Conservation (phyloP, 495 filamentous ascomycete genomes). For the Cladorrhinum samala region DNA sequence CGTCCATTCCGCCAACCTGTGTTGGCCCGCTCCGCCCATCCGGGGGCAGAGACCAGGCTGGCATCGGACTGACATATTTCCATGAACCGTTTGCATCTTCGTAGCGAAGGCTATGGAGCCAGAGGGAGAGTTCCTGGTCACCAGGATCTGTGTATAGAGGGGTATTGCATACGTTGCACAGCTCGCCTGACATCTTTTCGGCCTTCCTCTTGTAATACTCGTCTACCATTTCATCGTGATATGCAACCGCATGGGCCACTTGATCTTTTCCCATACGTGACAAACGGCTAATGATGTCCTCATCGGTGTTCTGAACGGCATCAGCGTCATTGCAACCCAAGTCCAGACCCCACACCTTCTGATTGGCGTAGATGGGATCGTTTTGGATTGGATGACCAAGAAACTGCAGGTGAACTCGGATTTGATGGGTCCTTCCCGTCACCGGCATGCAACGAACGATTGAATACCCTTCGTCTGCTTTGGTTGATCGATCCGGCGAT, state of each 20-base stretch:
- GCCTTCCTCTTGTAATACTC: conserved; percentile 78
- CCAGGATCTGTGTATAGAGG: conserved; percentile 91
- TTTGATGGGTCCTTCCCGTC: conserved; percentile 90
- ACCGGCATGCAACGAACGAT: conserved; percentile 91
- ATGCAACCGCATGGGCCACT: conserved; percentile 80
- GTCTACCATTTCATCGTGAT: conserved; percentile 87
- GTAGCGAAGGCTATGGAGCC: conserved; percentile 86
- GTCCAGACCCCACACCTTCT: conserved; percentile 76
- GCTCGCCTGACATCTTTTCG: conserved; percentile 83
- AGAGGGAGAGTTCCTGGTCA: conserved; percentile 81
- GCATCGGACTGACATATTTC: conserved; percentile 80
- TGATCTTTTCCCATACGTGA: conserved; percentile 91
- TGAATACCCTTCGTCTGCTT: conserved; percentile 65
- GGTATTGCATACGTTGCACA: conserved; percentile 75
- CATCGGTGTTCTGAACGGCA: conserved; percentile 62
- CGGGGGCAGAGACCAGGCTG: conserved; percentile 80
- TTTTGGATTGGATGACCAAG: conserved; percentile 92
- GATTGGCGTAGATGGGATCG: conserved; percentile 95
- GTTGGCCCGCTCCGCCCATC: conserved; percentile 53
- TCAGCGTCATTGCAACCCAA: conserved; percentile 67
- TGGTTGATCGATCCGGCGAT: neutral
- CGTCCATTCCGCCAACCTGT: conserved; percentile 49
- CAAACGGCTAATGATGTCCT: conserved; percentile 80
- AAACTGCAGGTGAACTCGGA: conserved; percentile 91
- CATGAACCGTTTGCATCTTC: conserved; percentile 73